Percentiles rank a stretch among this genome's conserved stretches.
These are phyloP conservation scores for Termitomyces titanicus DNA, from an alignment of 768 basidiomycete species.

Conservation along the genomic window DNA sequence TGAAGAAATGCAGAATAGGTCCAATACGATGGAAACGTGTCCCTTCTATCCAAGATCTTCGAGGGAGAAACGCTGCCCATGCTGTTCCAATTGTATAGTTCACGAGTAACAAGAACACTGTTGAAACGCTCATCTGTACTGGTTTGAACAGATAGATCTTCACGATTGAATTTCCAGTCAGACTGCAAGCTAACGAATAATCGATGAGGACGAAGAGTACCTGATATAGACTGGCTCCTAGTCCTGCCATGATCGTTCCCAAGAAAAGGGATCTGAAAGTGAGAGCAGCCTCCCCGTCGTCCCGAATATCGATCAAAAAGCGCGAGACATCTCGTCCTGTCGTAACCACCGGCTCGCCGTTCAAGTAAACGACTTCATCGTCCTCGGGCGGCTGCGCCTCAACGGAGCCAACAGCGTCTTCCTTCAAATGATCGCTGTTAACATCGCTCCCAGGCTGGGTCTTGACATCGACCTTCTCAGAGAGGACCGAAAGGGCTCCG, in stretches of 20 bases:
- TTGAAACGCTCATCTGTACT: constrained; percentile 44
- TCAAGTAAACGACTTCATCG: constrained; percentile 27
- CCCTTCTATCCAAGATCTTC: constrained; percentile 36
- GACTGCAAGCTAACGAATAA: neutral
- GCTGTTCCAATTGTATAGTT: constrained; percentile 47
- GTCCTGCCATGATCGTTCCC: constrained; percentile 54
- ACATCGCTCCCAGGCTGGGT: neutral
- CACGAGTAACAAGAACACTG: constrained; percentile 54
- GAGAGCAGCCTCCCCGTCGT: constrained; percentile 53
- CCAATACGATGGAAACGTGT: constrained; percentile 39
- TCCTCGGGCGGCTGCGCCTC: constrained; percentile 17
- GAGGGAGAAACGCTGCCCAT: constrained; percentile 48
- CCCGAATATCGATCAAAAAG: constrained; percentile 52
- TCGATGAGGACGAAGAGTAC: constrained; percentile 23
- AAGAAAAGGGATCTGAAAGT: constrained; percentile 54
- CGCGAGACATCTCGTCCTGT: constrained; percentile 49
- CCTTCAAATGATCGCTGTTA: constrained; percentile 1
- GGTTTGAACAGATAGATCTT: constrained; percentile 65
- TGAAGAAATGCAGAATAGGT: constrained; percentile 42
- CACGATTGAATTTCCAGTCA: neutral
- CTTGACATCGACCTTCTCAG: constrained; percentile 4
- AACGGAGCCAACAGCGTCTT: constrained; percentile 15
- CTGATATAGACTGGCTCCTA: constrained; percentile 57
- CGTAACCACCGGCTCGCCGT: constrained; percentile 40
- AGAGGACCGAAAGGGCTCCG: neutral